Conservation (phyloP, 345 rosid species). For the Hibiscus trionum region DNA sequence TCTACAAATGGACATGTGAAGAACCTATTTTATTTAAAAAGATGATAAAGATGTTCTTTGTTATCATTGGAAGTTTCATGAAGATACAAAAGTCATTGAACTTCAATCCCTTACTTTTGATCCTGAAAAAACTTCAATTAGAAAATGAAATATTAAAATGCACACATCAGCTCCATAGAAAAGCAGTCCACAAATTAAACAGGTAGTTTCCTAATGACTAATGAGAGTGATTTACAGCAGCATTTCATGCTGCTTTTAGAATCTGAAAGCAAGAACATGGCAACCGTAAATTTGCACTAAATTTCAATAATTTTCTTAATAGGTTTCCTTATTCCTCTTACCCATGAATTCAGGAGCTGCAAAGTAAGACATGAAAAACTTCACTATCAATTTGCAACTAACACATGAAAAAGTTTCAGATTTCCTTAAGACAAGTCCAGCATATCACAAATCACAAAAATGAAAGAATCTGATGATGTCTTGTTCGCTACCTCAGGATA, state of each 20-base stretch:
- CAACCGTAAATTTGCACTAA: neutral
- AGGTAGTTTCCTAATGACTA: conserved; percentile 1
- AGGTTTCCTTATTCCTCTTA: neutral
- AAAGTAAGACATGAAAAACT: neutral
- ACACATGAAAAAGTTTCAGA: neutral
- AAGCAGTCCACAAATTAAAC: neutral
- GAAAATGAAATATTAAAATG: neutral
- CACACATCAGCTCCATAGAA: neutral
- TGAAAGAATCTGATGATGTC: neutral
- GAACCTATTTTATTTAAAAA: neutral
- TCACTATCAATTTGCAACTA: neutral
- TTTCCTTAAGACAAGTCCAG: conserved; percentile 3
- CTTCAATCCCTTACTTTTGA: neutral
- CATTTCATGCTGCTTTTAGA: neutral
- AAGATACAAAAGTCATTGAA: neutral
- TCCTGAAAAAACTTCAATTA: neutral
- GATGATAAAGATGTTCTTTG: neutral
- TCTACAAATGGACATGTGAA: neutral
- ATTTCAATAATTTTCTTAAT: neutral
- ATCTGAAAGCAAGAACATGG: neutral
- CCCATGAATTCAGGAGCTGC: neutral
- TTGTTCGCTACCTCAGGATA: neutral
- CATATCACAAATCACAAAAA: neutral
- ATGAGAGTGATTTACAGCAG: neutral
- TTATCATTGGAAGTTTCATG: conserved; percentile 2